Percentiles rank a stretch among this genome's conserved stretches.
Evolutionary conservation across 2,329 filamentous ascomycete species (phyloP).

Genomic region (Chaetomiaceae sp.): DNA sequence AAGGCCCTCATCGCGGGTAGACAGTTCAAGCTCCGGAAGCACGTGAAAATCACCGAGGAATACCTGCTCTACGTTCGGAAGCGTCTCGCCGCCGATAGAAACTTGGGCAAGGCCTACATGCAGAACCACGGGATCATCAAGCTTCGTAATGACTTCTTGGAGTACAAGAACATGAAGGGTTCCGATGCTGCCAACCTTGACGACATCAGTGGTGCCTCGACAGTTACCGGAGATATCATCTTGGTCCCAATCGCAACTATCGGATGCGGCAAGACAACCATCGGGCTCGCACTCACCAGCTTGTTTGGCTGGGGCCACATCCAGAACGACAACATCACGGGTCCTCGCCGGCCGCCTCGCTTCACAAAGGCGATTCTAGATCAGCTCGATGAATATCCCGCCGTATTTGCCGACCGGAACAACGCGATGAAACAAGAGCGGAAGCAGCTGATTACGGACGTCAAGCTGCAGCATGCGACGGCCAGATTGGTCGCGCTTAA

Average conservation of each 20-base stretch:
- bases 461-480: constrained; percentile 57
- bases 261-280: constrained; percentile 93
- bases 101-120: constrained; percentile 67
- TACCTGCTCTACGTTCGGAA: constrained; percentile 79
- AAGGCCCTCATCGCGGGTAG: constrained; percentile 78
- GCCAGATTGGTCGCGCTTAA: constrained; percentile 80
- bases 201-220: constrained; percentile 49
- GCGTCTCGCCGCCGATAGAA: constrained; percentile 64
- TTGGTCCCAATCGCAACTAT: constrained; percentile 91
- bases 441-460: constrained; percentile 78
- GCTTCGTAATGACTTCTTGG: constrained; percentile 82
- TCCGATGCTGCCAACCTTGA: constrained; percentile 81
- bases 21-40: constrained; percentile 76
- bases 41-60: constrained; percentile 82
- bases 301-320: constrained; percentile 90
- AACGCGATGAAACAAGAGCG: constrained; percentile 88
- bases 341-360: constrained; percentile 68
- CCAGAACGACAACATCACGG: constrained; percentile 91
- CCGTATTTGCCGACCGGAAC: constrained; percentile 88
- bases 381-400: constrained; percentile 59
- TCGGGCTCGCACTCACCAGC: constrained; percentile 74
- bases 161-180: constrained; percentile 77
- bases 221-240: constrained; percentile 65
- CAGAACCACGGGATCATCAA: constrained; percentile 93
- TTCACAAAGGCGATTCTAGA: constrained; percentile 71